phyloP scores from a whole-genome alignment of 129 eudicot species.

The Flaveria robusta region DNA sequence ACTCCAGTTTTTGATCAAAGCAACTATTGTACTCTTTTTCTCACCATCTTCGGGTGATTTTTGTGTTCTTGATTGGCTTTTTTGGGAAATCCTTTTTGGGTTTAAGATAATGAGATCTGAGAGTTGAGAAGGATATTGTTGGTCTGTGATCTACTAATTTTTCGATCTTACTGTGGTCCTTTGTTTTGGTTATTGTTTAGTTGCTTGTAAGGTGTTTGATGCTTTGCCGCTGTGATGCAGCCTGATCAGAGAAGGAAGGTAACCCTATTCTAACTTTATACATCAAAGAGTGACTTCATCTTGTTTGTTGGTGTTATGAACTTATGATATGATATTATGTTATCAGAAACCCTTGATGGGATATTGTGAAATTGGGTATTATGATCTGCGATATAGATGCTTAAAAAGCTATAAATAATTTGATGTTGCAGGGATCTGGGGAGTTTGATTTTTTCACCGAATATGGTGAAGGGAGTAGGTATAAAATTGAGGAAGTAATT shows the following conservation, averaged over 20 bases:
- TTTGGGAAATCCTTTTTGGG: conserved; percentile 18
- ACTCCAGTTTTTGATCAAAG: conserved; percentile 16
- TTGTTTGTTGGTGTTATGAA: conserved; percentile 6
- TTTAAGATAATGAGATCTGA: conserved; percentile 25
- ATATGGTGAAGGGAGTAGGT: conserved; percentile 95
- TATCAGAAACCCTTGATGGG: not conserved
- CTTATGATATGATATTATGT: not conserved
- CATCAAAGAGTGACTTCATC: not conserved
- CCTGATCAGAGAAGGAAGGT: conserved; percentile 91
- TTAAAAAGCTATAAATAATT: conserved; percentile 6
- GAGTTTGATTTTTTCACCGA: conserved; percentile 93
- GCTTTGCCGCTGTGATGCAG: conserved; percentile 77
- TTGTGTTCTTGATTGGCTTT: conserved; percentile 34
- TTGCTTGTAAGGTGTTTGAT: conserved; percentile 44
- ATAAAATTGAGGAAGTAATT: conserved; percentile 89
- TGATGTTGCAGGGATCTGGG: conserved; percentile 58
- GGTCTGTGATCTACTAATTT: conserved; percentile 32
- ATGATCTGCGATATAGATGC: conserved; percentile 1
- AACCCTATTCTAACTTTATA: conserved; percentile 7
- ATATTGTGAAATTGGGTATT: not conserved
- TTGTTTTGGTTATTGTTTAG: conserved; percentile 15
- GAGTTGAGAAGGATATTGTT: conserved; percentile 33
- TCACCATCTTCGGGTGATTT: not conserved
- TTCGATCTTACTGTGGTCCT: conserved; percentile 13
- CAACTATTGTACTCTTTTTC: conserved; percentile 3